Evolutionary conservation across 2,329 filamentous ascomycete genomes (phyloP).

Genomic region (Fonsecaea nubica): DNA sequence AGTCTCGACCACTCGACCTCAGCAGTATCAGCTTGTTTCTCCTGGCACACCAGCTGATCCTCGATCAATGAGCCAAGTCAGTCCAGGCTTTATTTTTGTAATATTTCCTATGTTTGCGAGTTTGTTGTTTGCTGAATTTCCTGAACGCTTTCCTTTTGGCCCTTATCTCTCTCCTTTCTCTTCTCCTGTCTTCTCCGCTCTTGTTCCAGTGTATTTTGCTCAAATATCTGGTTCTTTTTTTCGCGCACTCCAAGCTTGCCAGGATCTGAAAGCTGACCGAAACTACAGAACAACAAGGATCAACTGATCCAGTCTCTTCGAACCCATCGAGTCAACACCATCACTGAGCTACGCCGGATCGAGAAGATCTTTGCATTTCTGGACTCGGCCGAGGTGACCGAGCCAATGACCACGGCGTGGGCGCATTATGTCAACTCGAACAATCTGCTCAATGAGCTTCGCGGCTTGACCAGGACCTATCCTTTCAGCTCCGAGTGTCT

Average conservation of each 20-base stretch:
- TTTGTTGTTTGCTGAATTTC: slow-evolving; percentile 20
- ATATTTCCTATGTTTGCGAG: slow-evolving; percentile 39
- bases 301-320: slow-evolving; percentile 69
- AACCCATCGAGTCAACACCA: slow-evolving; percentile 73
- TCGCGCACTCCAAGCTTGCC: slow-evolving; percentile 24
- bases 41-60: slow-evolving; percentile 39
- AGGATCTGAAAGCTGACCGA: slow-evolving; percentile 15
- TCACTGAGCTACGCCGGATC: slow-evolving; percentile 74
- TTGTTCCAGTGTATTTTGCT: slow-evolving; percentile 26
- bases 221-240: slow-evolving; percentile 16
- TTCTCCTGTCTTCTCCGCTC: slow-evolving; percentile 13
- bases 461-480: slow-evolving; percentile 70
- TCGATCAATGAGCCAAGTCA: slow-evolving; percentile 40
- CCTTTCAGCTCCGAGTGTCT: slow-evolving; percentile 71
- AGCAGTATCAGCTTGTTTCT: slow-evolving; percentile 40
- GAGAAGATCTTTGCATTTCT: slow-evolving; percentile 69
- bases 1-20: slow-evolving; percentile 21
- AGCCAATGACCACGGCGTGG: slow-evolving; percentile 75
- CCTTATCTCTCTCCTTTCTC: slow-evolving; percentile 22
- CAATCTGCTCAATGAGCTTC: slow-evolving; percentile 72
- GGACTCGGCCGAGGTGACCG: slow-evolving; percentile 64
- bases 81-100: slow-evolving; percentile 42
- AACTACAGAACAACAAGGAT: slow-evolving; percentile 52
- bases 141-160: slow-evolving; percentile 27
- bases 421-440: slow-evolving; percentile 73